These are phyloP conservation scores for Neofusicoccum cordaticola DNA, from an alignment of 2,329 filamentous ascomycete genomes.

Conservation along the genomic window DNA sequence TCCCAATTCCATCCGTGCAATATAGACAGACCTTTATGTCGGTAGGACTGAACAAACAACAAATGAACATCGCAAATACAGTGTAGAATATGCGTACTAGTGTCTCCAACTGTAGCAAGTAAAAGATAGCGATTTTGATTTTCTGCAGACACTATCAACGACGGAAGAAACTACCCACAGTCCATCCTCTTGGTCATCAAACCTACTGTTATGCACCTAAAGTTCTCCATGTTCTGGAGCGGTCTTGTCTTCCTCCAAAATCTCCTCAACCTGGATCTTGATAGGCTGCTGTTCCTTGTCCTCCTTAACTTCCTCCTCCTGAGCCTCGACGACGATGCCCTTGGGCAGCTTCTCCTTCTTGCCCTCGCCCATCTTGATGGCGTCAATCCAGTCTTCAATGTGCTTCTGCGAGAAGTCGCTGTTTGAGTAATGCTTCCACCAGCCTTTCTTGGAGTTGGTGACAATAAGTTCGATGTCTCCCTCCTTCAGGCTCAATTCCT, in stretches of 20 bases:
- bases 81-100: too few species aligned
- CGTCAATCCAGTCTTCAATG: constrained; percentile 84
- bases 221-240: constrained; percentile 29
- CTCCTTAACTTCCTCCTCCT: constrained; percentile 26
- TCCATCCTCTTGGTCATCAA: too few species aligned
- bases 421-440: constrained; percentile 75
- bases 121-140: too few species aligned
- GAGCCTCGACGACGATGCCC: constrained; percentile 32
- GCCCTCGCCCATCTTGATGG: constrained; percentile 85
- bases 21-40: too few species aligned
- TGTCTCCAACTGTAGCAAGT: too few species aligned
- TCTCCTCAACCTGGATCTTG: constrained; percentile 33
- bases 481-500: constrained; percentile 59
- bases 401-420: constrained; percentile 55
- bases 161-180: too few species aligned
- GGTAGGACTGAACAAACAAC: too few species aligned
- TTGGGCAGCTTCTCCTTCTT: constrained; percentile 69
- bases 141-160: too few species aligned
- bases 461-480: constrained; percentile 70
- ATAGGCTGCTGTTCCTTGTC: constrained; percentile 28
- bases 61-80: too few species aligned
- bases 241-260: constrained; percentile 23
- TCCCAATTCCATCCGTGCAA: too few species aligned
- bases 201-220: constrained; percentile 7
- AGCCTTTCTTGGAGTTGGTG: constrained; percentile 78